Base-by-base conservation (phyloP, 495 filamentous ascomycete species). In the Cudoniella acicularis region DNA sequence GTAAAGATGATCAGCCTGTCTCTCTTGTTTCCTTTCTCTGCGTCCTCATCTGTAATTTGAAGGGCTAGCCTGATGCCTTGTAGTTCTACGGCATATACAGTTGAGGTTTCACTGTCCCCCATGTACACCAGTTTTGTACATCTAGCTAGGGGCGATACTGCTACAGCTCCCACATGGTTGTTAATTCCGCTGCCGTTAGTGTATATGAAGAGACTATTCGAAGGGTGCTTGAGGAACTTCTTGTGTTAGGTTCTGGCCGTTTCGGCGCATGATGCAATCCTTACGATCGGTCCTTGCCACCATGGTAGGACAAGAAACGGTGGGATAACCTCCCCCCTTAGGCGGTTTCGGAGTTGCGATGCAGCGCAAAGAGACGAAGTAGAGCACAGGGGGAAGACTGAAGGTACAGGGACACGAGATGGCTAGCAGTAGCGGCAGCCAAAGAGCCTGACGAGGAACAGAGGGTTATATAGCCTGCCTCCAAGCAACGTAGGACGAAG, bases 51-150 rank as follows among this genome's bases (percentile, higher is more conserved):
- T 49, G 64, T 58, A 18, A 45, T 57, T 16, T 54, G 10, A 55
- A 62, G 61, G 9, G 64, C 62, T 23, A 49, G 24, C 18, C 13
- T 41, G 18, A 67, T 52, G 50, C 59, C 55, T 41, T 64, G 54
- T 25, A 27, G 23, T 0, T 57, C 54, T 25, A 46, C 62, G 16
- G 56, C 56, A 26, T 63, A 56, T 61, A 25, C 65, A 60, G 20
- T 22, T 54, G 54, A 70, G 36, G 43, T 72, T 54, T 17, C 72
- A 62, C 48, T 72, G 10, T 26, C 68, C 58, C 20, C 70, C 49
- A 36, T 36, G 30, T 36, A 36, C 13, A 13, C 4, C 30, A 6
- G 4, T 36, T 13, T 36, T 36, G 30, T 36, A 13, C 6, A 36
- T 36, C 30, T 36, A 36, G 30, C 13, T 25, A 40, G 24, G 10